Conservation (phyloP, 495 filamentous ascomycete genomes). For the Trichoderma virens region DNA sequence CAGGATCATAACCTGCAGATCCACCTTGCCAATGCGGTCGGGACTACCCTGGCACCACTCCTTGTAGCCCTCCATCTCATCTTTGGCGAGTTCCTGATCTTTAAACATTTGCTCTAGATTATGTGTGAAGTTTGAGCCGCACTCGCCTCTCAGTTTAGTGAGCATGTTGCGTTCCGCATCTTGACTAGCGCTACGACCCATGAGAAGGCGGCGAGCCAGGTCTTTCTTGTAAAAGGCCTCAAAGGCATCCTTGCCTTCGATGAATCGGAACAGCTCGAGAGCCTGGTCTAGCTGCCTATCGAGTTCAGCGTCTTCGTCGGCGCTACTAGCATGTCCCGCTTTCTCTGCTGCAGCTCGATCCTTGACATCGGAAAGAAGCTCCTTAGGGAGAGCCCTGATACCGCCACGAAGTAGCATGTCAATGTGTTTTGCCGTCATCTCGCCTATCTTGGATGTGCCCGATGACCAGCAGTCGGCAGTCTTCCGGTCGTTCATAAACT, state of each 20-base stretch:
- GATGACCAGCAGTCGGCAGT: conserved; percentile 62
- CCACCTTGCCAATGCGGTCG: conserved; percentile 45
- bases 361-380: conserved; percentile 42
- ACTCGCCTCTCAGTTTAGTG: conserved; percentile 81
- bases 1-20: conserved; percentile 80
- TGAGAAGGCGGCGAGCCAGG: conserved; percentile 76
- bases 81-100: conserved; percentile 82
- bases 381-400: conserved; percentile 64
- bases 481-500: conserved; percentile 82
- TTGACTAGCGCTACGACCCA: conserved; percentile 84
- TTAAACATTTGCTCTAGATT: conserved; percentile 99
- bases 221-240: conserved; percentile 99
- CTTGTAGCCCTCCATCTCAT: conserved; percentile 76
- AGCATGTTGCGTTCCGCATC: conserved; percentile 97
- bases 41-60: conserved; percentile 38
- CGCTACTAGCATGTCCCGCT: conserved; percentile 46
- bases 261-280: conserved; percentile 90
- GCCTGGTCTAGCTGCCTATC: conserved; percentile 84
- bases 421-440: conserved; percentile 98
- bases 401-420: conserved; percentile 83
- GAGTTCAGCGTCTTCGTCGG: conserved; percentile 85
- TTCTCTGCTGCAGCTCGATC: conserved; percentile 45
- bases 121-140: conserved; percentile 86
- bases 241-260: conserved; percentile 95
- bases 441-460: conserved; percentile 85